Evolutionary conservation across 768 basidiomycete species (phyloP), one percentile per base, ranked within the genome.

Genomic region (Russula olivacea): DNA sequence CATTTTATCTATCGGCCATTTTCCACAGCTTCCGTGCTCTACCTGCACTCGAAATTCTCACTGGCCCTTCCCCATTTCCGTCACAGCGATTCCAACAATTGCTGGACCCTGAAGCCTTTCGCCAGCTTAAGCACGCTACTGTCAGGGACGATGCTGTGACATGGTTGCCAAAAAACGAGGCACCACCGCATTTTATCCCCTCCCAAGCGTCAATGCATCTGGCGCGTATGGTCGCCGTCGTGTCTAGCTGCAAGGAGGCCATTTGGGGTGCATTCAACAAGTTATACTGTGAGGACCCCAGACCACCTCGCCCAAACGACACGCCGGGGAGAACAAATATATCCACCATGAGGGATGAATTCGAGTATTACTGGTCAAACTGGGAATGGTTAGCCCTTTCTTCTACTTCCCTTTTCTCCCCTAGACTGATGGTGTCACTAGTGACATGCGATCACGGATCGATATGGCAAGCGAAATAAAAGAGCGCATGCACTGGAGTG

Each of bases 391-490:
- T 53, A 70, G 12, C 15, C 4, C 28, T 54, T 30, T 54, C n/a
- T 50, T 66, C 7, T 40, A 12, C 34, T 19, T 3, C 23, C 7
- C 6, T 34, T 43, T n/a, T 41, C 2, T 12, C 9, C 32, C 19
- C 7, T 38, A 36, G 21, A 43, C 58, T 59, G 25, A 61, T 55
- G 25, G 41, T 0, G 17, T 63, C 5, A 36, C 23, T 61, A 91
- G 89, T 66, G 89, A 91, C 65, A 91, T 91, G 89, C 76, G 76
- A 47, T 86, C 88, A 68, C 85, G 88, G 14, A 84, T 87, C 49
- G 78, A 79, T 53, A 81, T 89, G 76, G 81, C 84, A 41, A 75
- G 75, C 17, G 74, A 74, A 53, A 74, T 88, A 32, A 72, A 73
- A 51, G 72, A 76, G 4, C 76, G 79, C 58, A 70, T 85, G 32